Percentiles rank a stretch among this genome's conserved stretches.
Evolutionary conservation across 1,284 basidiomycete genomes (phyloP).

Genomic region (Paramarasmius palmivorus): DNA sequence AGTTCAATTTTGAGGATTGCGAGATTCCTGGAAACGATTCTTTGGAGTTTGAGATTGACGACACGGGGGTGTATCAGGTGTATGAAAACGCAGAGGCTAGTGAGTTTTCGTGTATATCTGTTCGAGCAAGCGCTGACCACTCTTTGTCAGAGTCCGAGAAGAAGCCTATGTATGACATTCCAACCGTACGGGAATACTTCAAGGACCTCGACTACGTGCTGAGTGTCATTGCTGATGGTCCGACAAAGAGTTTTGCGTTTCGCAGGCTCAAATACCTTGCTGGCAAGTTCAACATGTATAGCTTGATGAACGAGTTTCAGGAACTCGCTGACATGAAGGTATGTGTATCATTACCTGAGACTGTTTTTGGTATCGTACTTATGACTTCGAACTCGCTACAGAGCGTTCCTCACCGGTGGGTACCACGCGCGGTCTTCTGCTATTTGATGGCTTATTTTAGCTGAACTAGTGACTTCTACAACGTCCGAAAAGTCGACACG

Average conservation of each 20-base stretch:
- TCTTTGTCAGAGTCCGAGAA: constrained; percentile 30
- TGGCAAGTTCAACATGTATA: constrained; percentile 97
- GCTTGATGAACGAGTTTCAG: constrained; percentile 90
- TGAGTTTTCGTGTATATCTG: constrained; percentile 7
- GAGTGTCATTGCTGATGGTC: constrained; percentile 87
- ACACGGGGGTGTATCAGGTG: constrained; percentile 86
- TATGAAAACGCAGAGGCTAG: constrained; percentile 44
- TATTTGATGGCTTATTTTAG: constrained; percentile 6
- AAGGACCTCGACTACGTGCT: constrained; percentile 93
- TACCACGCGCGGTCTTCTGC: constrained; percentile 3
- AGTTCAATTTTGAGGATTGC: constrained; percentile 71
- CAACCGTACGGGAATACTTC: constrained; percentile 92
- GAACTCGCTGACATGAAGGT: constrained; percentile 98
- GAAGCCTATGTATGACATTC: constrained; percentile 77
- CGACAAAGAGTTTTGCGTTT: constrained; percentile 95
- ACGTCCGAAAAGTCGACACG: constrained; percentile 97
- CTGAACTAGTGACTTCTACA: constrained; percentile 99
- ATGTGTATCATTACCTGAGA: constrained; percentile 21
- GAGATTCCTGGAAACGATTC: constrained; percentile 66
- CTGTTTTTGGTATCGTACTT: not conserved
- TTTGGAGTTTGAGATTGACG: constrained; percentile 76
- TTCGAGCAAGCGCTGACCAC: not conserved
- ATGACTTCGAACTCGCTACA: constrained; percentile 26
- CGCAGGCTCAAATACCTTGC: constrained; percentile 89
- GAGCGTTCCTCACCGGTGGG: constrained; percentile 74